Base-by-base conservation (phyloP, 2,329 filamentous ascomycete genomes). In the Monosporascus sp. region DNA sequence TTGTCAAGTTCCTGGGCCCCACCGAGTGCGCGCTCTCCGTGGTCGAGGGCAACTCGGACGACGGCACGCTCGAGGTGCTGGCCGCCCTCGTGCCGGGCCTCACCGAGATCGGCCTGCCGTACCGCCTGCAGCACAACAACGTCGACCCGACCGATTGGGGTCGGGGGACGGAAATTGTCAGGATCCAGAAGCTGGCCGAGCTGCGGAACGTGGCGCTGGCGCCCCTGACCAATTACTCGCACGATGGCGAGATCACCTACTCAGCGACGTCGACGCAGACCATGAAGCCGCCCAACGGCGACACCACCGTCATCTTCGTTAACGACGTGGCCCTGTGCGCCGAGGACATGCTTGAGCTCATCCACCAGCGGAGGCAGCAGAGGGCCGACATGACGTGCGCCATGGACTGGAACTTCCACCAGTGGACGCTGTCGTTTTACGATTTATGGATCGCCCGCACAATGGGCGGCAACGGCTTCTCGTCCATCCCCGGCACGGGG, bases 311-410 rank as follows among this genome's bases (percentile, higher is more conserved):
- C 3, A 50, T 82, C 15, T 82, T 82, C 55, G 60, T 83, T 47
- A 80, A 82, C 63, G 77, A 83, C 56, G 75, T 83, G 14, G 74
- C 75, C 3, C 65, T 70, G 4, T 83, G 79, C 53, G 43, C 70
- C 9, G 79, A 84, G 44, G 81, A 84, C 56, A 73, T 85, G 14
- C 69, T 85, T 4, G 81, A 84, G 63, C 67, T 84, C 1, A 59
- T 76, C 1, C 70, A 78, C 56, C 80, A 84, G 63, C 73, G 70
- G 24, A 57, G 54, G 5, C 56, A 55, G 2, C 76, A 78, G 38
- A 65, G 62, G 2, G 81, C 80, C 7, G 75, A 80, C 60, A 82
- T 82, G 76, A 76, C 75, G 0, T 85, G 81, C 58, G 79, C 70
- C 6, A 77, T 85, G 73, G 81, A 85, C 63, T 85, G 81, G 80